Evolutionary conservation across 2,329 filamentous ascomycete genomes (phyloP), one percentile per base, ranked within the genome.

Genomic region (Dendryphion nanum): DNA sequence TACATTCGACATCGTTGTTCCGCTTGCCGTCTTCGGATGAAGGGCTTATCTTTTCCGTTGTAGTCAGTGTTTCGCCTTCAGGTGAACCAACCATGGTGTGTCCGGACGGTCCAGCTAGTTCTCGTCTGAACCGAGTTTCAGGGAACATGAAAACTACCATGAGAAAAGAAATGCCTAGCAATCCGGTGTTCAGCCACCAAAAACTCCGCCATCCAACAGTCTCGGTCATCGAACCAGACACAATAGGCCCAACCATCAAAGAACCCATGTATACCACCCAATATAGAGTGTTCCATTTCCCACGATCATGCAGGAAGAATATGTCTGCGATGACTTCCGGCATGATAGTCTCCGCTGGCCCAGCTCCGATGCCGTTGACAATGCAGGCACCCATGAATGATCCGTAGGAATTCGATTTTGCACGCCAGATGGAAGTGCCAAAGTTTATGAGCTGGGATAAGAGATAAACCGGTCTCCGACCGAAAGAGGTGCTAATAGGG

Each of bases 361-460:
- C 81, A 33, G 79, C 78, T 5, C 76, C 80, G 30, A 83, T 71
- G 0, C 81, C 81, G 52, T 82, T 82, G 5, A 84, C 66, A 6
- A 80, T 68, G 39, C 69, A 81, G 34, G 75, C 80, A 4, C 78
- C 81, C 78, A 85, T 82, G 54, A 83, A 84, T 33, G 75, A 78
- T 35, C 67, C 65, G 52, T 85, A 84, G 0, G 70, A 72, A 13
- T 66, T 74, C 5, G 81, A 79, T 33, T 65, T 66, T 0, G 79
- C 81, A 44, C 79, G 71, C 79, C 77, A 81, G 42, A 81, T 76
- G 17, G 69, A 72, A 13, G 73, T 74, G 3, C 64, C 72, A 18
- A 79, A 63, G 48, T 73, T 77, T 42, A 80, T 67, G 21, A 78
- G 48, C 13, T 72, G 72, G 3, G 75, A 78, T 33, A 71, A 51